Percentiles rank a stretch among this genome's conserved stretches.
Evolutionary conservation across 129 eudicot species (phyloP).

Genomic region (Centella asiatica): DNA sequence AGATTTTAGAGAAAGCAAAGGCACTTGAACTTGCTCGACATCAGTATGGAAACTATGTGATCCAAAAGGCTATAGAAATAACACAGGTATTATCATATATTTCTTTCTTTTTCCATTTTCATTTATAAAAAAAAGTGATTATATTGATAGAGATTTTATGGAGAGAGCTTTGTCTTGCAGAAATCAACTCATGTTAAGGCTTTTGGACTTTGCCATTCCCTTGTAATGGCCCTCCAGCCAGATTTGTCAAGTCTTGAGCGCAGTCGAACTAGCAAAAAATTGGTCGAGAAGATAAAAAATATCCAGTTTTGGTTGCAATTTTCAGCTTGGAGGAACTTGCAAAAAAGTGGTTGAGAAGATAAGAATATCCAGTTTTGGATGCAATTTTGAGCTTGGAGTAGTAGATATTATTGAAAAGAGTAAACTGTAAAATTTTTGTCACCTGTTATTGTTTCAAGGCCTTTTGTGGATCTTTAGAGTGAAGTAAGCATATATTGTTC

Average conservation of each 20-base stretch:
- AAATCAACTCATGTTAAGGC: background rate
- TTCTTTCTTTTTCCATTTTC: background rate
- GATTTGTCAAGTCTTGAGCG: background rate
- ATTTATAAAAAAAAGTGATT: no score
- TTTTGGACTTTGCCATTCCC: background rate
- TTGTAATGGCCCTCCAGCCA: slow-evolving; percentile 1
- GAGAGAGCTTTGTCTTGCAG: background rate
- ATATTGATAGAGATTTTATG: no score
- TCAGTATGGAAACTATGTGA: slow-evolving; percentile 12
- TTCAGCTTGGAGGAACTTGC: no score
- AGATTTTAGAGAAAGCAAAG: slow-evolving; percentile 1
- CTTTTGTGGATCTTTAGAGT: background rate
- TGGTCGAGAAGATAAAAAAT: background rate
- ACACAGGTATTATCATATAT: background rate
- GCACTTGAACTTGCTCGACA: slow-evolving; percentile 13
- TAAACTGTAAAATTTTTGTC: background rate
- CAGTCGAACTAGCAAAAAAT: background rate
- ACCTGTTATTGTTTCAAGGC: slow-evolving; percentile 2
- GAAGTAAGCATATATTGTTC: background rate
- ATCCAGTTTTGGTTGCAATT: no score
- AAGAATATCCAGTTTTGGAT: no score
- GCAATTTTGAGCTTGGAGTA: no score
- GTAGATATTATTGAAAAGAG: no score
- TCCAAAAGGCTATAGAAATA: slow-evolving; percentile 7
- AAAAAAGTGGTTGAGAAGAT: no score